Evolutionary conservation across 2,329 filamentous ascomycete species (phyloP).

Genomic region (Penicillium sumatraense): DNA sequence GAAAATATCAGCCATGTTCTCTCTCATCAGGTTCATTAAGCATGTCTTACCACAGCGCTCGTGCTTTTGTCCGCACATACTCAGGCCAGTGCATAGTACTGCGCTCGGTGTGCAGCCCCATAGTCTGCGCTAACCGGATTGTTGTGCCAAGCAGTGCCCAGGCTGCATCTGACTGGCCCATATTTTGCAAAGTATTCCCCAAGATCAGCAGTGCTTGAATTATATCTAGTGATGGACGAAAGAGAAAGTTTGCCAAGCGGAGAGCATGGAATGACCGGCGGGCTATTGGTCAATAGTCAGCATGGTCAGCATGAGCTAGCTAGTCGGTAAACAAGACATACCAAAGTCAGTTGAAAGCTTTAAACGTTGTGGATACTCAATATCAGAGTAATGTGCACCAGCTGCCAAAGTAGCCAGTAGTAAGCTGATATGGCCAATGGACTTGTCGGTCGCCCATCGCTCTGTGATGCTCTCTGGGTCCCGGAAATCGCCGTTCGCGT

Average conservation of each 20-base stretch:
- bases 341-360: conserved; percentile 33
- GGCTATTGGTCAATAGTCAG: no score
- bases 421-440: conserved; percentile 34
- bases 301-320: not conserved
- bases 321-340: conserved; percentile 11
- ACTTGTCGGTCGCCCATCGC: conserved; percentile 29
- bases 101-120: conserved; percentile 45
- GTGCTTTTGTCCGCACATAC: conserved; percentile 28
- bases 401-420: conserved; percentile 35
- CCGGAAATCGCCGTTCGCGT: conserved; percentile 28
- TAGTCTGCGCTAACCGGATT: conserved; percentile 37
- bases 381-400: conserved; percentile 37
- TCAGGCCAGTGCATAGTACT: conserved; percentile 30
- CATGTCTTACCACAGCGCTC: conserved; percentile 27
- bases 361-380: conserved; percentile 30
- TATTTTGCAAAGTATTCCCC: conserved; percentile 51
- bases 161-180: conserved; percentile 37
- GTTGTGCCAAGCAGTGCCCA: conserved; percentile 38
- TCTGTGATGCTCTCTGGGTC: conserved; percentile 24
- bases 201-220: conserved; percentile 62
- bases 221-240: conserved; percentile 58
- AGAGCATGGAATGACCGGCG: conserved; percentile 54
- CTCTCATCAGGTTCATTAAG: not conserved
- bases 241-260: conserved; percentile 62
- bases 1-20: not conserved